Base-by-base conservation (phyloP, 345 rosid genomes). In the Theobroma cacao region DNA sequence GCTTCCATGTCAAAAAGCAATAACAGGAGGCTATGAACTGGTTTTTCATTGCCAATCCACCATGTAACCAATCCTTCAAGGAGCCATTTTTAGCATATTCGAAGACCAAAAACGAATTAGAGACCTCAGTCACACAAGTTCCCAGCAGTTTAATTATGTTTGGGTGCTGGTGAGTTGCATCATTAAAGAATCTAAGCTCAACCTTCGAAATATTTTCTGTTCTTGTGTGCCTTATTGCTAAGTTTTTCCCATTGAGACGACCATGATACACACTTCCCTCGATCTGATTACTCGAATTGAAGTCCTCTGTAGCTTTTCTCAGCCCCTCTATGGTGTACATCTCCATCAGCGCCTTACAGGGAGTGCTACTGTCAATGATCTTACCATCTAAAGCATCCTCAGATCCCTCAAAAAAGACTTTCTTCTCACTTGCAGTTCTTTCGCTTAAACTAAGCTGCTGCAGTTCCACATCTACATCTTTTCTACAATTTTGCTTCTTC, bases 31-130 rank as follows among this genome's bases (percentile, higher is more conserved):
- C 91, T 24, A 95, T 93, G 88, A 93, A 95, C 11, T 95, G 98
- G 77, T 88, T 95, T 89, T 95, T 95, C 83, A 95, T 90, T 4
- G 97, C 98, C 72, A 95, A 84, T 55, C 97, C 97, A 20, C 97
- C 92, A 52, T 93, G 98, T 59, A 95, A 79, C 98, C 98, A 95
- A 12, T 95, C 98, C 85, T 89, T 92, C 59, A 95, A 80, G 12
- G 98, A 92, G 18, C 97, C 98, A 50, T 95, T 95, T 86, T 86
- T 89, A 0, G 94, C 98, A 40, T 90, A 92, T 86, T 95, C 98
- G 38, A 90, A 90, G 17, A 93, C 92, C 26, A 93, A 72, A 80
- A 78, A 92, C 30, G 91, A 86, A 34, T 68, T 80, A 52, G 84
- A 75, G 9, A 77, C 82, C 24, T 89, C 92, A 30, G 77, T 83